Conservation (phyloP, 768 basidiomycete genomes). For the Auricularia sp. region DNA sequence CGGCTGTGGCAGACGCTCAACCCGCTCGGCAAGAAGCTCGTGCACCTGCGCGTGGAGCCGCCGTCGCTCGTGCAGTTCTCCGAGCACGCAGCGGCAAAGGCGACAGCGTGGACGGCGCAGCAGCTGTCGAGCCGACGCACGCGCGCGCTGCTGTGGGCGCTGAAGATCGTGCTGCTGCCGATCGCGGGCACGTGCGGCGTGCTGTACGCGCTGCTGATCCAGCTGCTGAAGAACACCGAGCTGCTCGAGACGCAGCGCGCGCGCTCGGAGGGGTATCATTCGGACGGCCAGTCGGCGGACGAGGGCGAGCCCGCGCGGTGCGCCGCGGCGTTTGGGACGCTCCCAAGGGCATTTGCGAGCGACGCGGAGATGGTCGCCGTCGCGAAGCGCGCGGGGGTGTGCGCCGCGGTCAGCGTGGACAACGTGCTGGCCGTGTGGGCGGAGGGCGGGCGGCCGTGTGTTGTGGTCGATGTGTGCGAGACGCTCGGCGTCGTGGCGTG, state of each 20-base stretch:
- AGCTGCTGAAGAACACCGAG: conserved; percentile 85
- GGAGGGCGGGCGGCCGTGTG: conserved; percentile 30
- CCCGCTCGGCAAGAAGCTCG: conserved; percentile 49
- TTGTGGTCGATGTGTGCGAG: conserved; percentile 37
- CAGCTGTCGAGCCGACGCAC: conserved; percentile 35
- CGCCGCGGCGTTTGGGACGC: conserved; percentile 44
- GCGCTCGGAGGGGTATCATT: conserved; percentile 42
- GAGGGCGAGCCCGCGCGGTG: conserved; percentile 6
- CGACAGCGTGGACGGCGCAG: conserved; percentile 17
- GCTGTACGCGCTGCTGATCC: conserved; percentile 70
- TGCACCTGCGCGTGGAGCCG: conserved; percentile 74
- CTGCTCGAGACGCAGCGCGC: conserved; percentile 71
- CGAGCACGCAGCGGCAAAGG: conserved; percentile 18
- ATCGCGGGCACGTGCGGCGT: conserved; percentile 66
- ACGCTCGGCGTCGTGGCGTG: conserved; percentile 27
- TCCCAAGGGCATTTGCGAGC: conserved; percentile 71
- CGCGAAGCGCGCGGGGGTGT: conserved; percentile 53
- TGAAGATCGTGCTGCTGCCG: conserved; percentile 78
- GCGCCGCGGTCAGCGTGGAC: conserved; percentile 66
- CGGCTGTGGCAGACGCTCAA: conserved; percentile 73
- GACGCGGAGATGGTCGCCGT: conserved; percentile 76
- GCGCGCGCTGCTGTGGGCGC: conserved; percentile 57
- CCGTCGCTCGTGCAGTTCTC: conserved; percentile 65
- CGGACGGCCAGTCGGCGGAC: conserved; percentile 14
- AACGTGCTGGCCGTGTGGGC: conserved; percentile 72